Evolutionary conservation across 371 early-diverging fungal species (phyloP).

Genomic region (Coemansia sp.): DNA sequence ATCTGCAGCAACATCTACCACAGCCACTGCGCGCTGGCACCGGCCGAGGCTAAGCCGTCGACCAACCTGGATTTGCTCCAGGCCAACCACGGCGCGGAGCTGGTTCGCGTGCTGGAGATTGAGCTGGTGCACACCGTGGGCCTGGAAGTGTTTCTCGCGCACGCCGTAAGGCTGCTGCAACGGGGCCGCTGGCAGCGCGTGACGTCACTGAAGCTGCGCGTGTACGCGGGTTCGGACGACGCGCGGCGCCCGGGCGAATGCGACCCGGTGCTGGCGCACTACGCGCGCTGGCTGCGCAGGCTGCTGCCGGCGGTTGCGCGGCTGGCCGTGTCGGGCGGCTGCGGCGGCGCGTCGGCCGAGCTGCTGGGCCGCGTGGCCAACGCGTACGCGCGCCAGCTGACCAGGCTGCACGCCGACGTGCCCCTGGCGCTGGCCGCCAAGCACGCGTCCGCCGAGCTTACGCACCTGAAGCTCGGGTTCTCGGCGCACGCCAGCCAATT

Average conservation of each 20-base stretch:
- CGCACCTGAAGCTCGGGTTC: constrained; percentile 1
- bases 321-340: too few relatives aligned
- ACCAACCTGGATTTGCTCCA: constrained; percentile 2
- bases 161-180: neutral
- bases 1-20: neutral
- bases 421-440: neutral
- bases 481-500: neutral
- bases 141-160: neutral
- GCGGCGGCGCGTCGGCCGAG: too few relatives aligned
- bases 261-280: too few relatives aligned
- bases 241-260: too few relatives aligned
- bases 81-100: neutral
- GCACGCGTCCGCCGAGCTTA: neutral
- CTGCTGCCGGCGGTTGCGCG: too few relatives aligned
- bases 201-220: neutral
- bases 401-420: too few relatives aligned
- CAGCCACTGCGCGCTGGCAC: neutral
- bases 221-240: neutral
- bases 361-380: too few relatives aligned
- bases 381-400: too few relatives aligned
- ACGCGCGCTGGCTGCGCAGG: too few relatives aligned
- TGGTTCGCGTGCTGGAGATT: neutral
- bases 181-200: neutral
- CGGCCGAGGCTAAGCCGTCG: neutral
- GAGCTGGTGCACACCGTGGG: constrained; percentile 6